A percentile compares a stretch with the other conserved stretches of the same genome.
Evolutionary conservation across 2,329 filamentous ascomycete genomes (phyloP).

Genomic region (Paecilomyces niveus): DNA sequence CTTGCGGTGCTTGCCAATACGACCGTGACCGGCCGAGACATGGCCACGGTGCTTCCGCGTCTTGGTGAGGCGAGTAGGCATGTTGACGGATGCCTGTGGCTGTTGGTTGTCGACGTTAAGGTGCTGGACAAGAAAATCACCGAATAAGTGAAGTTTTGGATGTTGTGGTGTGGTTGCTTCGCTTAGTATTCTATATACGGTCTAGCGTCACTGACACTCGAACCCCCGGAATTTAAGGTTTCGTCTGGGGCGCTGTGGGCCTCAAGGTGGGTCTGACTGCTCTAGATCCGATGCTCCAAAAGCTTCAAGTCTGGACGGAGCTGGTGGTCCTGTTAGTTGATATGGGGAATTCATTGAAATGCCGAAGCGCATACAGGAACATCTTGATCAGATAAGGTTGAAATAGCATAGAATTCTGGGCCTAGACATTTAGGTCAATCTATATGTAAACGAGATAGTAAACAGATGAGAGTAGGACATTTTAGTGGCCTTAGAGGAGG

Average conservation of each 20-base stretch:
- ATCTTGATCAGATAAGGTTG: background rate
- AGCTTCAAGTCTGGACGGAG: background rate
- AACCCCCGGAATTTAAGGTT: background rate
- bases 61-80: conserved; percentile 46
- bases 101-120: background rate
- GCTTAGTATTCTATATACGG: background rate
- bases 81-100: conserved; percentile 24
- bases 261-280: background rate
- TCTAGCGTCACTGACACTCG: background rate
- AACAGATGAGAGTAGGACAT: no score
- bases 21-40: conserved; percentile 96
- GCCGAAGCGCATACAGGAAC: no score
- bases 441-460: background rate
- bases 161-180: background rate
- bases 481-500: no score
- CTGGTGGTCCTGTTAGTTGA: no score
- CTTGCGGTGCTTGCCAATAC: conserved; percentile 99
- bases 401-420: background rate
- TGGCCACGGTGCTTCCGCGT: conserved; percentile 68
- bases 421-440: background rate
- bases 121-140: background rate
- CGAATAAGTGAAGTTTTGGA: background rate
- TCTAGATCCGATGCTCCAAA: background rate
- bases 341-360: no score
- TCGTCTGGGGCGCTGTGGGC: background rate